phyloP scores from a whole-genome alignment of 2,329 filamentous ascomycete species.

The Chlorencoelia australis region DNA sequence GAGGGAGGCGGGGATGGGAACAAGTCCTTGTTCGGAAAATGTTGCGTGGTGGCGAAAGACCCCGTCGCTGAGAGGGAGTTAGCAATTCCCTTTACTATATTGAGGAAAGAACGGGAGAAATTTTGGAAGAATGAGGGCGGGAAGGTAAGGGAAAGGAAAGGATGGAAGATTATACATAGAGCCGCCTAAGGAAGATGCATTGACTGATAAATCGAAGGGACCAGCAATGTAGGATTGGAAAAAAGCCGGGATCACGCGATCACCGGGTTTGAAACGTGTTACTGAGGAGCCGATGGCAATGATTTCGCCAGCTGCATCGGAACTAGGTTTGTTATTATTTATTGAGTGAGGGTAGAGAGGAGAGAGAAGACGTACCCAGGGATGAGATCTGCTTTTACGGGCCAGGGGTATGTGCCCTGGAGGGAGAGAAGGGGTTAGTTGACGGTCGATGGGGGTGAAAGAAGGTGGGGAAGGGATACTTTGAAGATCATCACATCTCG shows the following conservation, averaged over 20 bases:
- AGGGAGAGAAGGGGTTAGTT: neutral
- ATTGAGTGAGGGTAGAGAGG: too few relatives aligned
- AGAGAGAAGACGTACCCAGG: too few relatives aligned
- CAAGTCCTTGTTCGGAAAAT: slow-evolving; percentile 38
- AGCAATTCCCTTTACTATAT: too few relatives aligned
- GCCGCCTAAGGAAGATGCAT: slow-evolving; percentile 13
- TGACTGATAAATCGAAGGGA: neutral
- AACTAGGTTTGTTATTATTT: too few relatives aligned
- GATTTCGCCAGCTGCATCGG: slow-evolving; percentile 7
- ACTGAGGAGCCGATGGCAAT: slow-evolving; percentile 23
- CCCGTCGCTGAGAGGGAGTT: too few relatives aligned
- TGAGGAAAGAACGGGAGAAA: too few relatives aligned
- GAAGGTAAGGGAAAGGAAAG: too few relatives aligned
- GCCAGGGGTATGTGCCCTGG: slow-evolving; percentile 2
- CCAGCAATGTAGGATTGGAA: slow-evolving; percentile 3
- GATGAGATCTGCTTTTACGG: neutral
- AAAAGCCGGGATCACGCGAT: slow-evolving; percentile 25
- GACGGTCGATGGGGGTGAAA: too few relatives aligned
- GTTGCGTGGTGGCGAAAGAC: slow-evolving; percentile 33
- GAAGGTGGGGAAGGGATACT: neutral
- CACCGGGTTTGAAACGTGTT: slow-evolving; percentile 22
- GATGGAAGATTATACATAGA: too few relatives aligned
- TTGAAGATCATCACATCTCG: slow-evolving; percentile 6
- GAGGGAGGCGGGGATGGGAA: slow-evolving; percentile 46
- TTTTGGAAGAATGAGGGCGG: too few relatives aligned